Evolutionary conservation across 2,329 filamentous ascomycete species (phyloP).

Genomic region (Shiraia sp.): DNA sequence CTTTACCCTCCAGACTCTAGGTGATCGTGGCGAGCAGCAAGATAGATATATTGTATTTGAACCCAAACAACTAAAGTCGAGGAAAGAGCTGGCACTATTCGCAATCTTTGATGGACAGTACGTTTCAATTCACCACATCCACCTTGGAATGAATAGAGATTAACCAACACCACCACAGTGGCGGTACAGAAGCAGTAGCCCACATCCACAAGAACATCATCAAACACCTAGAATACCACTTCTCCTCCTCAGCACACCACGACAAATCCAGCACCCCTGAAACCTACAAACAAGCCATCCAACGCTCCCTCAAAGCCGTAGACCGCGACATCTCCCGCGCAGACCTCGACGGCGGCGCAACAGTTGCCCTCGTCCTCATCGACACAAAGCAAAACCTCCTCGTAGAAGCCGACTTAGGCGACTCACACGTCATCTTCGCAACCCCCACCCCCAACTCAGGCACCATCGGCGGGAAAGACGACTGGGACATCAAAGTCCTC

Average conservation of each 20-base stretch:
- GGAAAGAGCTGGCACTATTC: constrained; percentile 27
- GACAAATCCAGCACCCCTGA: constrained; percentile 14
- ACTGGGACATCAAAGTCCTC: constrained; percentile 22
- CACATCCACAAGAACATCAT: constrained; percentile 20
- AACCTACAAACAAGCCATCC: constrained; percentile 27
- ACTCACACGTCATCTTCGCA: constrained; percentile 26
- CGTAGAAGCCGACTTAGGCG: constrained; percentile 26
- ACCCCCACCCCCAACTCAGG: constrained; percentile 12
- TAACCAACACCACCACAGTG: constrained; percentile 15
- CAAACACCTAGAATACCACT: constrained; percentile 20
- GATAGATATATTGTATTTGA: constrained; percentile 23
- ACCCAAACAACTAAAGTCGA: constrained; percentile 21
- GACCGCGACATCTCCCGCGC: constrained; percentile 21
- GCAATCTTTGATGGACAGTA: constrained; percentile 33
- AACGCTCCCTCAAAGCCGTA: constrained; percentile 22
- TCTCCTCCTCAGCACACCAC: constrained; percentile 8
- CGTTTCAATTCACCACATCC: neutral
- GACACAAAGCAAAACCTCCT: constrained; percentile 26
- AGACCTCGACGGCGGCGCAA: constrained; percentile 26
- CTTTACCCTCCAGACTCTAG: constrained; percentile 21
- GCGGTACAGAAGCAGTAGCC: constrained; percentile 22
- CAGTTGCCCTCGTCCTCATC: constrained; percentile 24
- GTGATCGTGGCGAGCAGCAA: constrained; percentile 25
- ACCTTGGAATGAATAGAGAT: neutral
- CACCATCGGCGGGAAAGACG: constrained; percentile 8